phyloP scores from a whole-genome alignment of 331 rosid species.

The Saraca asoca region DNA sequence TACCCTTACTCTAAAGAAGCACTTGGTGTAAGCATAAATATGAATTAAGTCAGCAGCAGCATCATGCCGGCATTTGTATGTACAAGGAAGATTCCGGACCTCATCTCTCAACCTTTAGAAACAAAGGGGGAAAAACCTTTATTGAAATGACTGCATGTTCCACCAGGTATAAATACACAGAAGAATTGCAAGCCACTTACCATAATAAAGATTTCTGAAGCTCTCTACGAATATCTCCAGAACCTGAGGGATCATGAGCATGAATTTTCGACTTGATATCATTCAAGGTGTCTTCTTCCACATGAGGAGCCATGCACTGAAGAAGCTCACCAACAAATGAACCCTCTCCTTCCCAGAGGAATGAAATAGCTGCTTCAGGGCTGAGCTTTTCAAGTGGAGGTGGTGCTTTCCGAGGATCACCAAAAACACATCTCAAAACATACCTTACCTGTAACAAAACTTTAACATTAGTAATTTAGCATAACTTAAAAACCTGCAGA shows the following conservation, averaged over 20 bases:
- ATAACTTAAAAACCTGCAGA: slow-evolving; percentile 22
- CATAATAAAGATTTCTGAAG: slow-evolving; percentile 79
- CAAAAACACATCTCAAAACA: slow-evolving; percentile 87
- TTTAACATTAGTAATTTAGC: slow-evolving; percentile 35
- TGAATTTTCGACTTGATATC: slow-evolving; percentile 69
- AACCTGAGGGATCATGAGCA: slow-evolving; percentile 67
- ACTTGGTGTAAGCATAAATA: slow-evolving; percentile 82
- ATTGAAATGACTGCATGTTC: slow-evolving; percentile 13
- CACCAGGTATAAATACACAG: slow-evolving; percentile 12
- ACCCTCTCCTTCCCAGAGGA: slow-evolving; percentile 93
- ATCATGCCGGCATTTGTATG: slow-evolving; percentile 95
- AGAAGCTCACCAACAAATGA: slow-evolving; percentile 91
- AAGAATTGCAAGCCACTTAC: slow-evolving; percentile 39
- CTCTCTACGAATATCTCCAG: slow-evolving; percentile 68
- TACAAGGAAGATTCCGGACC: slow-evolving; percentile 82
- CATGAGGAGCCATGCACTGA: slow-evolving; percentile 69
- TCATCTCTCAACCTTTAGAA: slow-evolving; percentile 92
- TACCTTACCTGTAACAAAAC: slow-evolving; percentile 76
- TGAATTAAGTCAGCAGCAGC: slow-evolving; percentile 99
- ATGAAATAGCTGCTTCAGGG: slow-evolving; percentile 68
- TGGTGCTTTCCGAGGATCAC: slow-evolving; percentile 87
- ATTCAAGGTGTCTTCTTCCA: slow-evolving; percentile 60
- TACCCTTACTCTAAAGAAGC: slow-evolving; percentile 91
- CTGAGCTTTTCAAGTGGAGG: slow-evolving; percentile 96
- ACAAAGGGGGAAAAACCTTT: slow-evolving; percentile 6